Percentiles rank a stretch among this genome's conserved stretches.
Evolutionary conservation across 768 basidiomycete genomes (phyloP).

Genomic region (Cyathus striatus): DNA sequence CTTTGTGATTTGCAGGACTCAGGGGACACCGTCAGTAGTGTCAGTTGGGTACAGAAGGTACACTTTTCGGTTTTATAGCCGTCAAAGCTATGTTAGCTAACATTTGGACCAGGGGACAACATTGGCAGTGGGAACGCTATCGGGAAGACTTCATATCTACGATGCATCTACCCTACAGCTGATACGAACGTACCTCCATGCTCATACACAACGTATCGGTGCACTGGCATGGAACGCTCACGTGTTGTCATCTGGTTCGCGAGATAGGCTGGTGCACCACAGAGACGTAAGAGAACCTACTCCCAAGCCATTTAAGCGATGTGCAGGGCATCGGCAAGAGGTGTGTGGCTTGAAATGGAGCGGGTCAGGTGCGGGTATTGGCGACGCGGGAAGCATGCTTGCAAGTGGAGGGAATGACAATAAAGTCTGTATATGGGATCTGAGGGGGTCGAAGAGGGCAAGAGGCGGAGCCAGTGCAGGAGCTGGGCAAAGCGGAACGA

Average conservation of each 20-base stretch:
- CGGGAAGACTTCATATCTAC: constrained; percentile 88
- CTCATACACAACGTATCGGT: constrained; percentile 87
- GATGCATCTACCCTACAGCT: constrained; percentile 76
- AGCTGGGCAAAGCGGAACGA: constrained; percentile 15
- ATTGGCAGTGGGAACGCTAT: constrained; percentile 90
- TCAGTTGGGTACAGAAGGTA: constrained; percentile 87
- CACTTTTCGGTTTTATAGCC: background rate
- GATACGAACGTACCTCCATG: constrained; percentile 77
- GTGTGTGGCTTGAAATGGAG: constrained; percentile 97
- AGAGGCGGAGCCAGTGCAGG: constrained; percentile 14
- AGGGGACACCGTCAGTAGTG: constrained; percentile 75
- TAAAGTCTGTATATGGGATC: constrained; percentile 97
- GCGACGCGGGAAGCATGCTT: constrained; percentile 45
- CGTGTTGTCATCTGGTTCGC: constrained; percentile 84
- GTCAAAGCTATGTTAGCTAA: background rate
- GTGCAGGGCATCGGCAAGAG: constrained; percentile 82
- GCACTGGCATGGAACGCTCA: constrained; percentile 92
- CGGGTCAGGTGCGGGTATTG: constrained; percentile 39
- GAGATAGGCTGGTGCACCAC: constrained; percentile 88
- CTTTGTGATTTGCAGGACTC: constrained; percentile 75
- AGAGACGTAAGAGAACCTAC: constrained; percentile 81
- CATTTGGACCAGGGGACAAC: constrained; percentile 58
- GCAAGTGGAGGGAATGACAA: constrained; percentile 98
- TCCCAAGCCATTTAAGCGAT: constrained; percentile 61
- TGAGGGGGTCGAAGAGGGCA: constrained; percentile 57